Percentiles rank a stretch among this genome's conserved stretches.
These are phyloP conservation scores for Deinandra increscens DNA, from an alignment of 129 eudicot genomes.

Conservation along the genomic window DNA sequence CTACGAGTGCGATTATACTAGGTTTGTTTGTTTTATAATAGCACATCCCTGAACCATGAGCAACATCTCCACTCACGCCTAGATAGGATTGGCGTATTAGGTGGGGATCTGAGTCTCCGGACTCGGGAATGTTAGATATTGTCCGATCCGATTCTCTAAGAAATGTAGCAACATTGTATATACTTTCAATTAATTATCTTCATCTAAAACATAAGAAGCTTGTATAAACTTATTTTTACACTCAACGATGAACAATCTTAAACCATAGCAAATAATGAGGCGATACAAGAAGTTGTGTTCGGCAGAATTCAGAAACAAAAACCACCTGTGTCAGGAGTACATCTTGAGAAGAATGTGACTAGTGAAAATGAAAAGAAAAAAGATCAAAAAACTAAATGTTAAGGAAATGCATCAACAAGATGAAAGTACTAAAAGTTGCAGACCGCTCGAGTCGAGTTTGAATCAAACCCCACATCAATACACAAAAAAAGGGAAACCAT, in stretches of 20 bases:
- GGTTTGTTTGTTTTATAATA: no score
- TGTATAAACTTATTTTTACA: neutral
- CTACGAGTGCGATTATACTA: no score
- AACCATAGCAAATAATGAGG: conserved; percentile 6
- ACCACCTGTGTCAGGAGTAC: neutral
- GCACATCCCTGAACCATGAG: no score
- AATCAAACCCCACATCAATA: conserved; percentile 7
- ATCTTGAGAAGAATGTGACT: neutral
- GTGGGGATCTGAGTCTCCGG: neutral
- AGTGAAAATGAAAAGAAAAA: no score
- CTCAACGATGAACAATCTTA: neutral
- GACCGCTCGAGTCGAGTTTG: conserved; percentile 5
- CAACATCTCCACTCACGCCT: no score
- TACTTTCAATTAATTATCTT: neutral
- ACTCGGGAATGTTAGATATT: no score
- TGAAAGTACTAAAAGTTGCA: neutral
- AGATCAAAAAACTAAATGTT: neutral
- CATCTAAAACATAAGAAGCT: neutral
- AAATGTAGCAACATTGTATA: neutral
- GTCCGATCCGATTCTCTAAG: neutral
- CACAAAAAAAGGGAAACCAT: conserved; percentile 16
- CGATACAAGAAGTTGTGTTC: neutral
- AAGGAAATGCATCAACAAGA: conserved; percentile 14
- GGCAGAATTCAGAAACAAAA: neutral
- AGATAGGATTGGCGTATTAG: neutral